Evolutionary conservation across 2,329 filamentous ascomycete genomes (phyloP).

Genomic region (Colletotrichum sansevieriae): DNA sequence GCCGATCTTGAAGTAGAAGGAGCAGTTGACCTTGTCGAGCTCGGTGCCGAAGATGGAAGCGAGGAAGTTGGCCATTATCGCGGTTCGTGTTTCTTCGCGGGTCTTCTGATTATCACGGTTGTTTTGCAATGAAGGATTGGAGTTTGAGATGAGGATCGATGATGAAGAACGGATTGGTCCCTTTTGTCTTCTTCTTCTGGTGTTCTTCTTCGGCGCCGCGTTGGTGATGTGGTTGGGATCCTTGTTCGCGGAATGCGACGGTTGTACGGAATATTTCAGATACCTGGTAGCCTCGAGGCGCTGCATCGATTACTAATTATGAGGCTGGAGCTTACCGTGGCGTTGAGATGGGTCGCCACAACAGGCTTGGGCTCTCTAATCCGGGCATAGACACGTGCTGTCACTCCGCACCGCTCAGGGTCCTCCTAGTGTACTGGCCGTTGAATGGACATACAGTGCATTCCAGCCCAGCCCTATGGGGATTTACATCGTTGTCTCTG

Average conservation of each 20-base stretch:
- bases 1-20: slow-evolving; percentile 98
- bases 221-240: slow-evolving; percentile 21
- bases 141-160: background rate
- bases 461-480: slow-evolving; percentile 29
- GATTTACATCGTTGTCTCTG: slow-evolving; percentile 14
- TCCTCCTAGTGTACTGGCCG: slow-evolving; percentile 1
- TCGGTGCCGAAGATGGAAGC: slow-evolving; percentile 99
- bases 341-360: background rate
- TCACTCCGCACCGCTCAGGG: slow-evolving; percentile 18
- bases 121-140: background rate
- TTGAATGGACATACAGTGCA: slow-evolving; percentile 2
- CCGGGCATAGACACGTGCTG: no score
- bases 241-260: slow-evolving; percentile 32
- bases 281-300: slow-evolving; percentile 30
- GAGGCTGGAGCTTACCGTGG: slow-evolving; percentile 26
- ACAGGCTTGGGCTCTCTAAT: no score
- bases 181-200: background rate
- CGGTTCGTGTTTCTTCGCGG: background rate
- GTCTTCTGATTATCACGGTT: background rate
- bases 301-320: slow-evolving; percentile 34
- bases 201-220: background rate
- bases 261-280: slow-evolving; percentile 34
- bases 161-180: slow-evolving; percentile 7
- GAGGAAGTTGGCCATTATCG: slow-evolving; percentile 93
- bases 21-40: slow-evolving; percentile 99